Base-by-base conservation (phyloP, 306 rosid species). In the Begonia masoniana region DNA sequence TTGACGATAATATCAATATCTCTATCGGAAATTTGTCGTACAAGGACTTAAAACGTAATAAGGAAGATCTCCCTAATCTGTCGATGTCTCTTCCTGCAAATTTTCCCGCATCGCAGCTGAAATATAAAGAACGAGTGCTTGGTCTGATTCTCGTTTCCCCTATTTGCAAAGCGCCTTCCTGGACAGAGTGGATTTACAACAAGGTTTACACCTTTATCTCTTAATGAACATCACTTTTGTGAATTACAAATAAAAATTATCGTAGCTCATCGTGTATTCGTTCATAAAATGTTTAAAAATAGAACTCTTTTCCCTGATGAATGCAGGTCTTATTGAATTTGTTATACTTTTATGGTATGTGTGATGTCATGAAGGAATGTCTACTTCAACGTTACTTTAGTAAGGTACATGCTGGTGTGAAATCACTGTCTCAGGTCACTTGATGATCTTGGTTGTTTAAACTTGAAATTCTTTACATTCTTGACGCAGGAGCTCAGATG, bases 131-230 rank as follows among this genome's bases (percentile, higher is more conserved):
- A 62, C 74, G 88, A 26, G 85, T 86, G 59, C 85, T 77, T 60
- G 95, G 95, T 43, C 68, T 86, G 60, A 80, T 86, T 71, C 95
- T 86, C 13, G 95, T 82, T 57, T 77, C 95, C 45, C 95, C 95
- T 16, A 59, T 86, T 53, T 86, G 88, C 66, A 82, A 66, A 72
- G 81, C 65, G 50, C 93, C 93, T 69, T 79, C 95, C 3, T 82
- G 95, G 93, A 73, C 88, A 51, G 95, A 86, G 73, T 86, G 95
- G 95, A 77, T 86, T 31, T 82, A 82, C 73, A 86, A 75, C 58
- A 82, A 86, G 95, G 95, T 86, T 68, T 12, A 31, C 39, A 7
- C 1, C 39, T 31, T 31, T 7, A 31, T 31, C 39, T 31, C 39
- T 31, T 31, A 6, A 31, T 31, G 39, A 13, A 47, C 51, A 13